phyloP scores from a whole-genome alignment of 83 land plant species.

The Picea abies region DNA sequence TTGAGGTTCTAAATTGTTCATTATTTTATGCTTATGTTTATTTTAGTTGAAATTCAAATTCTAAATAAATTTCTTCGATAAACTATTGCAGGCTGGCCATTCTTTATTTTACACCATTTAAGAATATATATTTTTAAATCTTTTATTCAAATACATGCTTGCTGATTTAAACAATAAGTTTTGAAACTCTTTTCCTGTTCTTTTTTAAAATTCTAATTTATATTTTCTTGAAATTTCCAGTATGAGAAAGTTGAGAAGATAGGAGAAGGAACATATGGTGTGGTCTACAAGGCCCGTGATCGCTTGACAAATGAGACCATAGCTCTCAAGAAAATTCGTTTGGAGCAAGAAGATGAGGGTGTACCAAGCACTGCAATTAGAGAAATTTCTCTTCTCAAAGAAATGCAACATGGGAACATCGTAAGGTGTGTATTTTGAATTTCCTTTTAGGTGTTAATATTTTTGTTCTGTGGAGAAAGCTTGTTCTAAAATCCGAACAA shows the following conservation, averaged over 20 bases:
- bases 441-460: background rate
- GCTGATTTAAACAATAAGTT: background rate
- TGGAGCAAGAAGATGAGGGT: conserved; percentile 98
- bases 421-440: conserved; percentile 54
- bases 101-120: background rate
- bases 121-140: background rate
- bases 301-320: conserved; percentile 83
- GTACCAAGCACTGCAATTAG: conserved; percentile 94
- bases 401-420: conserved; percentile 94
- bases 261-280: conserved; percentile 97
- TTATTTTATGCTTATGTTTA: background rate
- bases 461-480: too few relatives aligned
- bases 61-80: background rate
- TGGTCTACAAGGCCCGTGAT: conserved; percentile 92
- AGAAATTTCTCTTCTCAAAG: conserved; percentile 94
- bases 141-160: background rate
- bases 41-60: background rate
- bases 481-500: background rate
- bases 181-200: background rate
- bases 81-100: background rate
- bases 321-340: conserved; percentile 89
- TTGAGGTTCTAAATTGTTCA: background rate
- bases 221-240: conserved; percentile 22
- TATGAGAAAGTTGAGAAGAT: conserved; percentile 96
- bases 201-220: background rate